Conservation (phyloP, 805 yeast genomes). For the Wickerhamiella allomyrinae region DNA sequence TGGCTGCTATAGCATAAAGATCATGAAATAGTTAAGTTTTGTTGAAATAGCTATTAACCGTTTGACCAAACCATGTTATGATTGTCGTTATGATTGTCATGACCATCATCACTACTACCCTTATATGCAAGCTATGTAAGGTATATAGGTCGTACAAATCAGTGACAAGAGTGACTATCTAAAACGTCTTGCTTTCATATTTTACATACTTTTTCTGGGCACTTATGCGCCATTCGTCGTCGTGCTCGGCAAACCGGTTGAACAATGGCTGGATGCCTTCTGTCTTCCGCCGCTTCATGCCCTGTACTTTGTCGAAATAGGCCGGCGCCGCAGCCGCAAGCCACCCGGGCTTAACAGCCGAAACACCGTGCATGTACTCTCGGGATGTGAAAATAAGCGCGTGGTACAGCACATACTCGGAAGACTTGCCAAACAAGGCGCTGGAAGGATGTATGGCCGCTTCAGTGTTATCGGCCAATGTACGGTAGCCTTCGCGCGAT, state of each 20-base stretch:
- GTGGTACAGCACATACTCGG: constrained; percentile 61
- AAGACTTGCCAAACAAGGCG: constrained; percentile 48
- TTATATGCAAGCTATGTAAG: too few relatives aligned
- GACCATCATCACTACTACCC: too few relatives aligned
- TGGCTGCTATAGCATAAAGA: too few relatives aligned
- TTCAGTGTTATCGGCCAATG: constrained; percentile 26
- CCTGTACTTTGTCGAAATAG: constrained; percentile 38
- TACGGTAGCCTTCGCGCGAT: constrained; percentile 39
- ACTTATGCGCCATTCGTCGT: constrained; percentile 67
- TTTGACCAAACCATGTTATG: too few relatives aligned
- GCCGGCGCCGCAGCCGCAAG: constrained; percentile 59
- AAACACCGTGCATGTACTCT: constrained; percentile 74
- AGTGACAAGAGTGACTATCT: too few relatives aligned
- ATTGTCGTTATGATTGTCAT: too few relatives aligned
- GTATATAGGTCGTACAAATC: too few relatives aligned
- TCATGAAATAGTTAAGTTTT: too few relatives aligned
- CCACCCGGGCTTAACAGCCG: constrained; percentile 59
- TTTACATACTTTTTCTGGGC: constrained; percentile 19
- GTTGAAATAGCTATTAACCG: too few relatives aligned
- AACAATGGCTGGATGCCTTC: constrained; percentile 64
- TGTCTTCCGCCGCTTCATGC: constrained; percentile 37
- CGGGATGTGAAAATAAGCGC: constrained; percentile 73
- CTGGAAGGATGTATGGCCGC: constrained; percentile 82
- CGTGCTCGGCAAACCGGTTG: constrained; percentile 43
- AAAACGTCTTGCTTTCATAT: constrained; percentile 7